Base-by-base conservation (phyloP, 1,139 yeast genomes). In the Taiozyma sp. region DNA sequence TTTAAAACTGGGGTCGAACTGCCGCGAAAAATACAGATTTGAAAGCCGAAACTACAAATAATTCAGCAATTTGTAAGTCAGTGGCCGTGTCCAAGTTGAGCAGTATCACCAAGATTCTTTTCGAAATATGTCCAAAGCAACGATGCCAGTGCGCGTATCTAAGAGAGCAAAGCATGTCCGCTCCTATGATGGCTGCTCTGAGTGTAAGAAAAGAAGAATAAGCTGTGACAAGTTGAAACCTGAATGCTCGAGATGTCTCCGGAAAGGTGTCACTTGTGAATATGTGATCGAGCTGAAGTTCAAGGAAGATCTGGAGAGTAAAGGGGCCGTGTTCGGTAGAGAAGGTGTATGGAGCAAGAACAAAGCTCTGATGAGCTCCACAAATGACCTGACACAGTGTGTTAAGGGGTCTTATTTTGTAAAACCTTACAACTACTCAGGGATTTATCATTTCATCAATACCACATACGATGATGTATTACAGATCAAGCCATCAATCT, bases 311-410 rank as follows among this genome's bases (percentile, higher is more conserved):
- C 28, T 45, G 4, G 50, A 48, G 19, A 27, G 48, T 7, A 44
- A 44, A 29, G 48, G 52, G 8, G 49, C 47, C 1, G 55, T 36
- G 1, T 53, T 53, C 47, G 55, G 55, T 2, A 47, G 55, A 23
- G 55, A 53, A 45, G 55, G 55, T 9, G 39, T 51, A 8, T 53
- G 55, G 55, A 22, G 16, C 8, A 52, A 48, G 27, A 19, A 22
- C 9, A 44, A 43, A 8, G 5, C 41, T 12, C 14, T n/a, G 9
- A 7, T 13, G 16, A 22, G 13, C 13, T 40, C 29, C 4, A 42
- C 48, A 4, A 43, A 44, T 9, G 54, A 51, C 27, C 42, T 51
- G 2, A 46, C 46, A 14, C 4, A 14, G 1, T 7, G 45, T 13
- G 54, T 39, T 4, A 42, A 16, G 12, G 16, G 13, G 2, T n/a